A percentile compares a stretch with the other conserved stretches of the same genome.
Evolutionary conservation across 331 rosid genomes (phyloP).

Genomic region (Pyrus hybrid): DNA sequence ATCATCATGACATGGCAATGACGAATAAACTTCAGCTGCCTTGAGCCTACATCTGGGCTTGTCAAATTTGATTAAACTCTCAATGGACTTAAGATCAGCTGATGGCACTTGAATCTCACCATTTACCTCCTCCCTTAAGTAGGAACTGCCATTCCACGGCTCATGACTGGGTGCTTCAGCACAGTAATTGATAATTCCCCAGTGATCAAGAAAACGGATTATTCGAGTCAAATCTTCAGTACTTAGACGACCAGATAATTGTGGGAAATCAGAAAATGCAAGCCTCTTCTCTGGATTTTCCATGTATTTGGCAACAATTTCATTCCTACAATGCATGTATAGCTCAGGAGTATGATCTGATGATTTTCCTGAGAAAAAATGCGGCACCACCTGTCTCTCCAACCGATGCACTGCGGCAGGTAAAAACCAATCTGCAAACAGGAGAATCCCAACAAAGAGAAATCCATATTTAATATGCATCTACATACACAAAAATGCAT

Average conservation of each 20-base stretch:
- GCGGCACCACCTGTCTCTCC: constrained; percentile 98
- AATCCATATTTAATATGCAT: background rate
- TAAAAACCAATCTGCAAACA: constrained; percentile 88
- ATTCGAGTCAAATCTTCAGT: constrained; percentile 73
- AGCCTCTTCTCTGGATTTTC: constrained; percentile 70
- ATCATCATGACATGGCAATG: constrained; percentile 31
- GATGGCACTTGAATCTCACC: constrained; percentile 88
- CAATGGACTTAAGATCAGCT: constrained; percentile 75
- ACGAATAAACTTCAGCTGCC: constrained; percentile 59
- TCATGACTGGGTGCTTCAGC: constrained; percentile 44
- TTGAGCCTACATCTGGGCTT: constrained; percentile 81
- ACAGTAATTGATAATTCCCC: constrained; percentile 95
- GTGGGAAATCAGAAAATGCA: constrained; percentile 52
- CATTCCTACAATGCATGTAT: constrained; percentile 91
- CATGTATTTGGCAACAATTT: constrained; percentile 79
- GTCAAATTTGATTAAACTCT: constrained; percentile 88
- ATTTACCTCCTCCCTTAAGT: constrained; percentile 66
- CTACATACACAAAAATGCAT: background rate
- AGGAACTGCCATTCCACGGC: constrained; percentile 38
- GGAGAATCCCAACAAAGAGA: constrained; percentile 7
- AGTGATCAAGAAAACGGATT: constrained; percentile 87
- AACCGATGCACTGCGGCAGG: constrained; percentile 82
- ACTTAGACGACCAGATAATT: constrained; percentile 44
- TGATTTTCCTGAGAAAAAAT: constrained; percentile 80
- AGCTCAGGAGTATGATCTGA: constrained; percentile 65